Conservation (phyloP, 768 basidiomycete species). For the Kwoniella mangroviensis region DNA sequence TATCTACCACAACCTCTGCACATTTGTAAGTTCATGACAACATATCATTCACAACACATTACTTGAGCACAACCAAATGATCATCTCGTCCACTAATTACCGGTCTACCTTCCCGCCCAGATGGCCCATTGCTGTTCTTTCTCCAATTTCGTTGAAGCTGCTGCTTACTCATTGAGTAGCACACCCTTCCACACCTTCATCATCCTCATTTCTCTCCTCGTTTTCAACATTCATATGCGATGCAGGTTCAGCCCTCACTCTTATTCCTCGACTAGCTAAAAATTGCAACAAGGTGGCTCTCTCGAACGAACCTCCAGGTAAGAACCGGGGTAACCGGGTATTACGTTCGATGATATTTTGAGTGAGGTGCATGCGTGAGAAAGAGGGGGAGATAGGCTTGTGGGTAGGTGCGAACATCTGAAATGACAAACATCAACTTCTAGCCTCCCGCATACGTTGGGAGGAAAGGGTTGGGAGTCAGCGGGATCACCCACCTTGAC, state of each 20-base stretch:
- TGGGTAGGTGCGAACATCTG: constrained; percentile 31
- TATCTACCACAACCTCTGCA: too few species aligned
- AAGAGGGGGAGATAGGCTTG: constrained; percentile 25
- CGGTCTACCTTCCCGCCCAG: too few species aligned
- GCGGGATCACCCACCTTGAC: constrained; percentile 66
- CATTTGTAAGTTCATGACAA: too few species aligned
- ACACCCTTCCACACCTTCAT: constrained; percentile 15
- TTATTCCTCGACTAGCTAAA: constrained; percentile 21
- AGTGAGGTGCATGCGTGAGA: constrained; percentile 26
- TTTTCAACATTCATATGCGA: neutral
- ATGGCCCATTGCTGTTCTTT: neutral
- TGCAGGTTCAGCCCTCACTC: neutral
- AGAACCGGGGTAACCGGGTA: constrained; percentile 21
- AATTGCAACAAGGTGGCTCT: constrained; percentile 31
- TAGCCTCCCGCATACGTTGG: neutral
- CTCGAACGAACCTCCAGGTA: constrained; percentile 28
- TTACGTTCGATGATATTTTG: constrained; percentile 37
- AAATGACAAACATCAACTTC: neutral
- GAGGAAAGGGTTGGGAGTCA: neutral
- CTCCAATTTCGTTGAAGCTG: neutral
- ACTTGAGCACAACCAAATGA: too few species aligned
- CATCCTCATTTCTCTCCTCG: constrained; percentile 12
- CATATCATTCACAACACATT: too few species aligned
- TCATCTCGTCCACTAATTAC: too few species aligned
- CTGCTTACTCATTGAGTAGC: constrained; percentile 19